Percentiles rank a stretch among this genome's conserved stretches.
Evolutionary conservation across 495 filamentous ascomycete genomes (phyloP).

Genomic region (Trichoderma parareesei): DNA sequence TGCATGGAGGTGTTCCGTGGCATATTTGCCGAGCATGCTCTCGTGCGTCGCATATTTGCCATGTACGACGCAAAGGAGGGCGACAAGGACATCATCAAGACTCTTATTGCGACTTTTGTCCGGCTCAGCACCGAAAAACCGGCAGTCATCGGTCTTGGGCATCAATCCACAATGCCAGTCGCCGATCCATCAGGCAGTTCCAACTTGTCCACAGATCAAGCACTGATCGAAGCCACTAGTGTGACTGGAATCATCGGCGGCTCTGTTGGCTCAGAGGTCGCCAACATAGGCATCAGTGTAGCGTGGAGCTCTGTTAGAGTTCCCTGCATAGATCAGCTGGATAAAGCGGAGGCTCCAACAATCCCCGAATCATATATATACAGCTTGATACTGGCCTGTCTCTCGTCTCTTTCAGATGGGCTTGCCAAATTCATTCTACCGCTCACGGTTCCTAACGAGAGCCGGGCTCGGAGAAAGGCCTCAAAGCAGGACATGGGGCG

Average conservation of each 20-base stretch:
- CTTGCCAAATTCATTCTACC: constrained; percentile 89
- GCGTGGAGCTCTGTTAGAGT: constrained; percentile 86
- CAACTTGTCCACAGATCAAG: constrained; percentile 58
- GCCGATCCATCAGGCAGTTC: constrained; percentile 31
- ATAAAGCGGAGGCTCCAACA: constrained; percentile 76
- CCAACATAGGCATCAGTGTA: constrained; percentile 69
- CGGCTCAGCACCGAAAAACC: constrained; percentile 87
- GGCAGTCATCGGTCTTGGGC: constrained; percentile 72
- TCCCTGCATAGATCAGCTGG: constrained; percentile 86
- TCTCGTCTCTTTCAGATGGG: constrained; percentile 80
- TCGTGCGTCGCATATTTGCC: constrained; percentile 72
- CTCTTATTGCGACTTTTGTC: constrained; percentile 76
- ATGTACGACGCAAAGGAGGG: constrained; percentile 67
- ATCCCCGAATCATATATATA: constrained; percentile 93
- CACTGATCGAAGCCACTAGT: constrained; percentile 77
- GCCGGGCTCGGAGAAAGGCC: constrained; percentile 41
- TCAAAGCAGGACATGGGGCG: constrained; percentile 34
- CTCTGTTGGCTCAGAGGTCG: constrained; percentile 55
- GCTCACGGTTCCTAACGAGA: constrained; percentile 64
- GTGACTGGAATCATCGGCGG: constrained; percentile 81
- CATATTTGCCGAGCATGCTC: constrained; percentile 68
- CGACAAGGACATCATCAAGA: constrained; percentile 67
- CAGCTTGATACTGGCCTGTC: constrained; percentile 77
- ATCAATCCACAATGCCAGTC: constrained; percentile 71
- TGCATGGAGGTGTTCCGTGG: constrained; percentile 87